Evolutionary conservation across 768 basidiomycete species (phyloP).

Genomic region (Tremella mesenterica): DNA sequence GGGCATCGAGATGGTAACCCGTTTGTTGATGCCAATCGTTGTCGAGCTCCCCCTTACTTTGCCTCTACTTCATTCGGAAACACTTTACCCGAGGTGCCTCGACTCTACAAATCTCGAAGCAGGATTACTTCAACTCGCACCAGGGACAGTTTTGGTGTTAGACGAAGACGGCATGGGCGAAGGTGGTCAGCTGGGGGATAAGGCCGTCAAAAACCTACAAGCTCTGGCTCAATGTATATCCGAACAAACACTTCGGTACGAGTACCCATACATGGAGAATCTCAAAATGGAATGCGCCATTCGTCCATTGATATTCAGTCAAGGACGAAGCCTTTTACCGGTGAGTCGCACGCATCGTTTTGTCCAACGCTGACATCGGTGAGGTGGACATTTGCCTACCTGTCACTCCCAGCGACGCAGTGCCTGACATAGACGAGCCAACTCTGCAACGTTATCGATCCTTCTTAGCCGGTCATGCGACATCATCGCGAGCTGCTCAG

Average conservation of each 20-base stretch:
- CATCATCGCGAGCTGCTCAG: slow-evolving; percentile 10
- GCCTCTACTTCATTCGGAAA: slow-evolving; percentile 20
- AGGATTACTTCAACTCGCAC: slow-evolving; percentile 36
- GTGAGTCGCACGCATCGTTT: slow-evolving; percentile 15
- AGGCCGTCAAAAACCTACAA: slow-evolving; percentile 35
- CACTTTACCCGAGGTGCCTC: slow-evolving; percentile 8
- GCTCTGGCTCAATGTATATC: slow-evolving; percentile 25
- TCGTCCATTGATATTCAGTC: slow-evolving; percentile 26
- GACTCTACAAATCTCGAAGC: slow-evolving; percentile 28
- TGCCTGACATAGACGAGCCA: slow-evolving; percentile 1
- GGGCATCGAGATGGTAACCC: background rate
- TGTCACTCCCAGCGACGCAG: background rate
- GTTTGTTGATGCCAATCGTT: slow-evolving; percentile 17
- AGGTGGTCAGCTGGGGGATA: slow-evolving; percentile 37
- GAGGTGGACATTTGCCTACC: slow-evolving; percentile 19
- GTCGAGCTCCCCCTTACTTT: slow-evolving; percentile 27
- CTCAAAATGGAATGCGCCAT: slow-evolving; percentile 41
- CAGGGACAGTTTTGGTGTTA: slow-evolving; percentile 30
- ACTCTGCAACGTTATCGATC: slow-evolving; percentile 6
- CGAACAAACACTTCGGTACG: slow-evolving; percentile 36
- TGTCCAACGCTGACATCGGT: background rate
- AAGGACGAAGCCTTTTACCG: slow-evolving; percentile 39
- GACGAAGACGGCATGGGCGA: slow-evolving; percentile 40
- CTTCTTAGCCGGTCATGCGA: slow-evolving; percentile 8
- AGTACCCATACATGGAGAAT: slow-evolving; percentile 41